Percentiles rank a stretch among this genome's conserved stretches.
phyloP scores from a whole-genome alignment of 2,329 filamentous ascomycete species.

The Botrytis hyacinthi region DNA sequence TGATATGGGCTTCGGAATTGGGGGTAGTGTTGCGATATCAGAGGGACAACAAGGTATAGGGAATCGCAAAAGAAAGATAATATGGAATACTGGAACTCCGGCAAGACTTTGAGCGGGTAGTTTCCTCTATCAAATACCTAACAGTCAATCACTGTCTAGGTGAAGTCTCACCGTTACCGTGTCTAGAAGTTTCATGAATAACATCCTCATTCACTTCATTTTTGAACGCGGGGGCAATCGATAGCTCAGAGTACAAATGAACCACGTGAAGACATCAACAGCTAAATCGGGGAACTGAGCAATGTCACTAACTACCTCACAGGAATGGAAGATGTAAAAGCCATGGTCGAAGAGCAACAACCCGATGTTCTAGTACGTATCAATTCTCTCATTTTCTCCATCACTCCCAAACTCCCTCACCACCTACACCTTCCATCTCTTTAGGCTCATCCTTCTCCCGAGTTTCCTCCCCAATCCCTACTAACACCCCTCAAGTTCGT shows the following conservation, averaged over 20 bases:
- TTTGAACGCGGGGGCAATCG: too few relatives aligned
- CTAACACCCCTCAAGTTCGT: conserved; percentile 48
- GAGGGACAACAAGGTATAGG: background rate
- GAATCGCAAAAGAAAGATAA: background rate
- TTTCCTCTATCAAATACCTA: background rate
- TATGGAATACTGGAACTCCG: background rate
- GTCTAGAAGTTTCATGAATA: background rate
- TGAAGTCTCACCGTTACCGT: background rate
- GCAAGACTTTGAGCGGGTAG: background rate
- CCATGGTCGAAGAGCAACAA: conserved; percentile 50
- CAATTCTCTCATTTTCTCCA: background rate
- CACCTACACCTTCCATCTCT: background rate
- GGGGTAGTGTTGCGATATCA: background rate
- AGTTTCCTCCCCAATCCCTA: too few relatives aligned
- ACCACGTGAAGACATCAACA: background rate
- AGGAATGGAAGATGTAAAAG: conserved; percentile 56
- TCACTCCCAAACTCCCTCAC: background rate
- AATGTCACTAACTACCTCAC: background rate
- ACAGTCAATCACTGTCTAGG: accelerated
- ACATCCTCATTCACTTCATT: background rate
- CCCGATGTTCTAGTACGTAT: conserved; percentile 54
- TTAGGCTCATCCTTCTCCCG: background rate
- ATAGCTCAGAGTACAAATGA: accelerated
- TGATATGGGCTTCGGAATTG: background rate
- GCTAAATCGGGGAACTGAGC: too few relatives aligned